Base-by-base conservation (phyloP, 768 basidiomycete genomes). In the Trametes meyenii region DNA sequence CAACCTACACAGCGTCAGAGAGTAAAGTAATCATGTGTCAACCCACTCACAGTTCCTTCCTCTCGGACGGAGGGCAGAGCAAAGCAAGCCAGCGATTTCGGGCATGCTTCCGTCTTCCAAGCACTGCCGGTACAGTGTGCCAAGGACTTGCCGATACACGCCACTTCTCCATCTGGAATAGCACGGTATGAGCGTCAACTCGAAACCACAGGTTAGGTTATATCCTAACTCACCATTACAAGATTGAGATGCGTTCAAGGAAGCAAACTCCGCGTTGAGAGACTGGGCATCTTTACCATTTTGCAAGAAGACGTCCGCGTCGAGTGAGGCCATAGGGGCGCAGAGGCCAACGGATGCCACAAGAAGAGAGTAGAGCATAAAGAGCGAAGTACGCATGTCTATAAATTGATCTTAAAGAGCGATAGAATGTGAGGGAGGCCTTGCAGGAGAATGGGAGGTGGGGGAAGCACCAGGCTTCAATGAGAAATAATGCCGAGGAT, bases 261-360 rank as follows among this genome's bases (percentile, higher is more conserved):
- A 71, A 59, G 71, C 63, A 62, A 83, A 87, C 48, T 79, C 71
- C 1, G 73, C 67, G 62, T 88, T 88, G 29, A 83, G 74, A 33
- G 72, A 66, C 66, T 86, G 84, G 0, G 86, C 85, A 40, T 73
- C 69, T 61, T 77, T 74, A 14, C 77, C 85, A 63, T 85, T 86
- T 51, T 76, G 66, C 5, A 78, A 70, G 23, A 85, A 76, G n/a
- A 77, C 77, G 24, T 71, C 62, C 54, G 76, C 69, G 67, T 81
- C 78, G 29, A 79, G 67, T 5, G 75, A 55, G 23, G 65, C 67
- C 60, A 62, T 61, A 21, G 54, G 61, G 5, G 62, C 62, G 26
- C 45, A 46, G 44, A 48, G 33, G 4, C 39, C 49, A 16, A 38
- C 48, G 0, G 57, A 33, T 14, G 29, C 44, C 24, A 54, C 13